phyloP scores from a whole-genome alignment of 176 grass and related monocot species.

The Hordeum marinum region DNA sequence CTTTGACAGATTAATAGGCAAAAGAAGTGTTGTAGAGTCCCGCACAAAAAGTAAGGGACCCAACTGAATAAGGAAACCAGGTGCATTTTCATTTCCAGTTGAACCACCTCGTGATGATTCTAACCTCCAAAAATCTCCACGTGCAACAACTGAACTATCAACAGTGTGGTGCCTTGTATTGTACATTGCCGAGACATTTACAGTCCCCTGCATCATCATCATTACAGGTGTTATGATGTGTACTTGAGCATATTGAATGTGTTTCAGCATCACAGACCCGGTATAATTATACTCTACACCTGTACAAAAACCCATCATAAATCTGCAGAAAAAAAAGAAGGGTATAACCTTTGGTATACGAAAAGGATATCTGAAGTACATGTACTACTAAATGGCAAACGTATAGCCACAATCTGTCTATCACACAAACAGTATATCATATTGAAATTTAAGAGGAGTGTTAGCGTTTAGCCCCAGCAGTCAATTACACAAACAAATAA shows the following conservation, averaged over 20 bases:
- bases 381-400: not conserved
- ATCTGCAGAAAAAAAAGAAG: not conserved
- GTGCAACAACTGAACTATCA: constrained; percentile 77
- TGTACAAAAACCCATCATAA: not conserved
- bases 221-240: constrained; percentile 22
- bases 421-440: not conserved
- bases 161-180: constrained; percentile 55
- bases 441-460: not conserved
- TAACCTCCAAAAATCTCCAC: constrained; percentile 84
- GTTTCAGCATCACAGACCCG: not conserved
- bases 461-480: not conserved
- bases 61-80: constrained; percentile 85
- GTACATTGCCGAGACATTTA: constrained; percentile 77
- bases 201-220: constrained; percentile 49
- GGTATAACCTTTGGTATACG: not conserved
- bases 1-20: constrained; percentile 93
- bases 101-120: constrained; percentile 65
- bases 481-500: not conserved
- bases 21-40: constrained; percentile 87
- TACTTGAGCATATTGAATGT: not conserved
- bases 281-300: not conserved
- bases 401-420: not conserved
- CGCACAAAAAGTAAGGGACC: constrained; percentile 85
- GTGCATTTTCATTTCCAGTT: constrained; percentile 58
- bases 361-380: not conserved